Evolutionary conservation across 106 monocot species (phyloP).

Genomic region (Phalaenopsis equestris): DNA sequence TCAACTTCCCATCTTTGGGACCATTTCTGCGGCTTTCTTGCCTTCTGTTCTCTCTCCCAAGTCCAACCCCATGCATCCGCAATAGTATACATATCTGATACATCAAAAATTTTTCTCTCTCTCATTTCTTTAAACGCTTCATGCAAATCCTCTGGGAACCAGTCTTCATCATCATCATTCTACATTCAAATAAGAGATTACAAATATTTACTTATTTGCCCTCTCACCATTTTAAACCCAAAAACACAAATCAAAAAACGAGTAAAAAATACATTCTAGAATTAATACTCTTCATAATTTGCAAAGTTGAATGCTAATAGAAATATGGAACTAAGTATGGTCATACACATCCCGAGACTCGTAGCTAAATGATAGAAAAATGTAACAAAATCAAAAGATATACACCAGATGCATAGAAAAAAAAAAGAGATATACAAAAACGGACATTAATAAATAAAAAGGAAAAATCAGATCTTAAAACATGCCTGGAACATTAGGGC

Average conservation of each 20-base stretch:
- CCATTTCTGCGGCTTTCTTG: conserved; percentile 69
- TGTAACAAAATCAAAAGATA: not conserved
- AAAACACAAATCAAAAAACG: not conserved
- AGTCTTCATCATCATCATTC: conserved; percentile 83
- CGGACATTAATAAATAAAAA: not conserved
- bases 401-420: not conserved
- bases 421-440: not conserved
- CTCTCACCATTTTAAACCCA: not conserved
- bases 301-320: not conserved
- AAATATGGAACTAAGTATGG: not conserved
- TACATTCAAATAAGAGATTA: conserved; percentile 13
- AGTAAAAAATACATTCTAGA: not conserved
- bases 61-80: conserved; percentile 99
- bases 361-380: not conserved
- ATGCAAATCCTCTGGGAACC: conserved; percentile 75
- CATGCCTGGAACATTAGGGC: not conserved
- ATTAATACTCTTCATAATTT: not conserved
- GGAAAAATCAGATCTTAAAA: not conserved
- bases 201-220: not conserved
- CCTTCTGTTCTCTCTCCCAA: conserved; percentile 87
- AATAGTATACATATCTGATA: conserved; percentile 80
- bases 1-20: conserved; percentile 97
- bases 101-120: conserved; percentile 70
- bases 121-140: conserved; percentile 90
- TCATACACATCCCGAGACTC: too few species aligned